phyloP scores from a whole-genome alignment of 768 basidiomycete species.

The Trametes gibbosa region DNA sequence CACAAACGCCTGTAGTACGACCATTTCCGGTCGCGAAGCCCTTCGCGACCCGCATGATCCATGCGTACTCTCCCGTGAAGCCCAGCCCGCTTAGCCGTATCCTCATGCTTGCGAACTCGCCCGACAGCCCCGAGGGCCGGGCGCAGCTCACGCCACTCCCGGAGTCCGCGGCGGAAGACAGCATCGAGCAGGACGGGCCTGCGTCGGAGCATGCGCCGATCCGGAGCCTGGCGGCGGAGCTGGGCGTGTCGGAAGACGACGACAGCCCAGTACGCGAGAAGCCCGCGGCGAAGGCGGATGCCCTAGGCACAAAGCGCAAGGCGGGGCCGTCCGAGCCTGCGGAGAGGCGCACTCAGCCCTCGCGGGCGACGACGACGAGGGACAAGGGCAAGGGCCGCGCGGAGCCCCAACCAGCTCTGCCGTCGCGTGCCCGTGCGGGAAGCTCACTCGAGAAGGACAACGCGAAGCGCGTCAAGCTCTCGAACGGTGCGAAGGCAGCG shows the following conservation, averaged over 20 bases:
- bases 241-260: conserved; percentile 35
- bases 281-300: conserved; percentile 38
- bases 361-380: conserved; percentile 29
- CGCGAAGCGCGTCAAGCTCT: conserved; percentile 22
- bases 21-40: conserved; percentile 74
- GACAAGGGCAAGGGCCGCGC: conserved; percentile 42
- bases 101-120: conserved; percentile 64
- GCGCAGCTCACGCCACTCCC: conserved; percentile 21
- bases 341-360: neutral
- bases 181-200: conserved; percentile 5
- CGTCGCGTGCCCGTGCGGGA: conserved; percentile 13
- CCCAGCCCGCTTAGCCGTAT: conserved; percentile 82
- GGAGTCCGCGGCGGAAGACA: conserved; percentile 19
- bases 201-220: conserved; percentile 1
- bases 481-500: neutral
- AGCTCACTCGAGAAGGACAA: conserved; percentile 31
- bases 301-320: conserved; percentile 13
- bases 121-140: conserved; percentile 20
- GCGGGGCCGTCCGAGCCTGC: neutral
- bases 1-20: conserved; percentile 34
- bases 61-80: conserved; percentile 79
- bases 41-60: conserved; percentile 63
- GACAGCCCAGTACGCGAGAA: conserved; percentile 55
- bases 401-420: conserved; percentile 11
- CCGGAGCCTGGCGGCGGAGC: conserved; percentile 38